Conservation (phyloP, 495 filamentous ascomycete species). For the Trichoderma erinaceum region DNA sequence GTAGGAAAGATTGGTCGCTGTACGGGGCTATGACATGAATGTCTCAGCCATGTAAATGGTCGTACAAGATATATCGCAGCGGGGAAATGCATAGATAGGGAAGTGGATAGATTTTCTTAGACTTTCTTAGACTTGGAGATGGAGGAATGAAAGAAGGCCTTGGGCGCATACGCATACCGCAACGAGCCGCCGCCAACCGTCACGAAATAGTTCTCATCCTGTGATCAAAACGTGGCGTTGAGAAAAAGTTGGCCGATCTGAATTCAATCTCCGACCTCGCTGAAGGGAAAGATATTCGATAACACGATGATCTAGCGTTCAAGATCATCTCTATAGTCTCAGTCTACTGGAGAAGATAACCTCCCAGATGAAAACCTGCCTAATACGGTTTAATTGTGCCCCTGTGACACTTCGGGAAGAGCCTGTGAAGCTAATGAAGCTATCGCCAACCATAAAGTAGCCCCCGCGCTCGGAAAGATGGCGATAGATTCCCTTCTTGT, state of each 20-base stretch:
- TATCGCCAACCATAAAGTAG: background rate
- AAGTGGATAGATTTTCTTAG: background rate
- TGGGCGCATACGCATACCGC: background rate
- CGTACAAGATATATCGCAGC: background rate
- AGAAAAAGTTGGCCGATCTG: background rate
- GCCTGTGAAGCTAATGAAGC: background rate
- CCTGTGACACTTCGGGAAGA: background rate
- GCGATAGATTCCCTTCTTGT: conserved; percentile 7
- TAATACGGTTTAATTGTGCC: background rate
- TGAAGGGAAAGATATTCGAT: background rate
- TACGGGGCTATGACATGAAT: background rate
- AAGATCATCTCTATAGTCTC: background rate
- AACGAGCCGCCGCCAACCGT: background rate
- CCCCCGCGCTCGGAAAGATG: background rate
- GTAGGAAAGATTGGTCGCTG: background rate
- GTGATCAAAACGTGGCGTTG: background rate
- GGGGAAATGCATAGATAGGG: background rate
- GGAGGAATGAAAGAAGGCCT: background rate
- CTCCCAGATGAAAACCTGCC: background rate
- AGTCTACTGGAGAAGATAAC: background rate
- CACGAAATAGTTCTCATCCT: background rate
- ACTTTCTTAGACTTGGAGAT: background rate
- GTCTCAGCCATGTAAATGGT: background rate
- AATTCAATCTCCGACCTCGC: background rate
- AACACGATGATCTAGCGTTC: background rate